These are phyloP conservation scores for Phylloporus sp. DNA, from an alignment of 768 basidiomycete species.

Conservation along the genomic window DNA sequence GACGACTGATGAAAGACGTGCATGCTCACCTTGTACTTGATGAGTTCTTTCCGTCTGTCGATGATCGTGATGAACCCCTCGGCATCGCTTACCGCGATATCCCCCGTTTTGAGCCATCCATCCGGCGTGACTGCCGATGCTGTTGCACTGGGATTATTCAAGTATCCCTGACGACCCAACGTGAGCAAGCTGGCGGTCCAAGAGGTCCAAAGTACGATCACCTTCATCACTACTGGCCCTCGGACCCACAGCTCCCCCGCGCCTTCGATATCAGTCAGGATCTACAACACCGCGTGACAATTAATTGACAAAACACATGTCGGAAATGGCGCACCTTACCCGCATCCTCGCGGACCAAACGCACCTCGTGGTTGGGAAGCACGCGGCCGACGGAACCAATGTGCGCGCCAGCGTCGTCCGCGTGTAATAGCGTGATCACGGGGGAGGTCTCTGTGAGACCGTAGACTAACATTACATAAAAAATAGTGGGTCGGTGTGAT, in stretches of 20 bases:
- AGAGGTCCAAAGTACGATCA: conserved; percentile 22
- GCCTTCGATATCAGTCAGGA: conserved; percentile 31
- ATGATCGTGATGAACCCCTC: conserved; percentile 76
- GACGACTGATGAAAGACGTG: neutral
- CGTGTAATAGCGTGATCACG: conserved; percentile 53
- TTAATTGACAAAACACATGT: neutral
- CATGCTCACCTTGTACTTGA: conserved; percentile 59
- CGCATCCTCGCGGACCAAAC: conserved; percentile 61
- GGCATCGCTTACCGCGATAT: conserved; percentile 60
- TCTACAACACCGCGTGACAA: conserved; percentile 8
- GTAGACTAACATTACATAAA: conserved; percentile 58
- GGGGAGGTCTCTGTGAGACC: conserved; percentile 84
- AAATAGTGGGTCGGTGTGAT: too few relatives aligned
- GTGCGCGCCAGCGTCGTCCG: conserved; percentile 40
- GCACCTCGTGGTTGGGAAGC: conserved; percentile 70
- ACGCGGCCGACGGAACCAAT: conserved; percentile 65
- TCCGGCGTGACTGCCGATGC: conserved; percentile 61
- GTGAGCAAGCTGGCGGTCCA: neutral
- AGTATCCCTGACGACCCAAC: conserved; percentile 53
- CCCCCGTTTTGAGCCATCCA: conserved; percentile 88
- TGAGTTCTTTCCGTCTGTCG: conserved; percentile 68
- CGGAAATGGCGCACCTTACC: conserved; percentile 35
- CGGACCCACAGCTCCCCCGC: conserved; percentile 80
- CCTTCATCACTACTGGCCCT: conserved; percentile 79
- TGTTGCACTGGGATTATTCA: conserved; percentile 69